phyloP scores from a whole-genome alignment of 768 basidiomycete species.

The Trametes cubensis region DNA sequence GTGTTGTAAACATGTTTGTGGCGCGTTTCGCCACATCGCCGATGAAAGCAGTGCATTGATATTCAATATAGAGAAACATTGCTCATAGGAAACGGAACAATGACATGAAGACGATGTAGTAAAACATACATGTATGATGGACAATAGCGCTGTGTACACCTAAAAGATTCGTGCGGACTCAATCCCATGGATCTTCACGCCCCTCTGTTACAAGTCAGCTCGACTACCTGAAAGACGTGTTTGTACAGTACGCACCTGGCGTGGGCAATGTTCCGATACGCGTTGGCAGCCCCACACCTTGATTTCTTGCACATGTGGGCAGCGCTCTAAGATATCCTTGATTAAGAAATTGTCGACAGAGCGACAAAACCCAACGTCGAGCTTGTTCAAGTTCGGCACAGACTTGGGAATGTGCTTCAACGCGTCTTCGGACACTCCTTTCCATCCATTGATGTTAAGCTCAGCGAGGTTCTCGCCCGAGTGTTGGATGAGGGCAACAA shows the following conservation, averaged over 20 bases:
- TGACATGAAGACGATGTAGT: no score
- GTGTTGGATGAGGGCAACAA: constrained; percentile 66
- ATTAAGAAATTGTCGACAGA: constrained; percentile 81
- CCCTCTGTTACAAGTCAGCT: no score
- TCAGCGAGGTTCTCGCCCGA: constrained; percentile 59
- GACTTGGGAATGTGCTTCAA: constrained; percentile 41
- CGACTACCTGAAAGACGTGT: neutral
- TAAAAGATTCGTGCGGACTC: constrained; percentile 11
- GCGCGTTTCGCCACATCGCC: no score
- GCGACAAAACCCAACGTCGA: constrained; percentile 89
- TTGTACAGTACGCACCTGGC: constrained; percentile 42
- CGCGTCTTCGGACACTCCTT: constrained; percentile 54
- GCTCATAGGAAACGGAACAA: neutral
- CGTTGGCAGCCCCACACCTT: constrained; percentile 60
- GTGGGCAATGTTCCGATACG: constrained; percentile 48
- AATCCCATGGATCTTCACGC: constrained; percentile 16
- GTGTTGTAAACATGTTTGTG: no score
- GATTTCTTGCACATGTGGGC: constrained; percentile 45
- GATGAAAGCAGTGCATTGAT: no score
- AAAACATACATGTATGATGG: no score
- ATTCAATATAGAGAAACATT: no score
- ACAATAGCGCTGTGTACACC: no score
- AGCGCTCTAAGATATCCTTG: constrained; percentile 60
- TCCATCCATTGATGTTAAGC: constrained; percentile 81
- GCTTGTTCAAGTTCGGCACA: constrained; percentile 47